Percentiles rank a stretch among this genome's conserved stretches.
Conservation (phyloP, 2,329 filamentous ascomycete species). For the Drechmeria coniospora region DNA sequence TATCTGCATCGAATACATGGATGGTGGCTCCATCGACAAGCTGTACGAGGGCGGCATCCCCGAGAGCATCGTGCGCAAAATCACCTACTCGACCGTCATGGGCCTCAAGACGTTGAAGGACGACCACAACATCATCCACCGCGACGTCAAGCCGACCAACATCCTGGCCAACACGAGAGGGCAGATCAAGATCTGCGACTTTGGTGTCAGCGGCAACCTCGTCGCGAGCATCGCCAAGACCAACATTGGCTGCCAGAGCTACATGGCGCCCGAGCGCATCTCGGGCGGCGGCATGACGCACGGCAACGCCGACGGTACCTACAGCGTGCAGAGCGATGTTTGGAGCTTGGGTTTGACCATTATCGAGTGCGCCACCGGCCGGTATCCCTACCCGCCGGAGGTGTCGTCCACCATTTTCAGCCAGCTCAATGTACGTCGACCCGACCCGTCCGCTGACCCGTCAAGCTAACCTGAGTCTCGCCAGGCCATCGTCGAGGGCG, state of each 20-base stretch:
- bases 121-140: slow-evolving; percentile 97
- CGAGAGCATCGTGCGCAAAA: slow-evolving; percentile 75
- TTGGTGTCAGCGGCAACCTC: slow-evolving; percentile 90
- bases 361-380: slow-evolving; percentile 88
- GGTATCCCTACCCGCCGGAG: slow-evolving; percentile 92
- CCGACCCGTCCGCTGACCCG: background rate
- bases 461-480: slow-evolving; percentile 3
- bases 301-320: slow-evolving; percentile 62
- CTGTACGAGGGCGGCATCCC: slow-evolving; percentile 83
- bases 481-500: slow-evolving; percentile 92
- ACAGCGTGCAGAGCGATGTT: slow-evolving; percentile 94
- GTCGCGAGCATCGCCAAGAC: slow-evolving; percentile 97
- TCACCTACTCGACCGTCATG: slow-evolving; percentile 78
- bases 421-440: slow-evolving; percentile 70
- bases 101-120: slow-evolving; percentile 90
- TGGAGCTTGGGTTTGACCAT: slow-evolving; percentile 92
- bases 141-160: slow-evolving; percentile 98
- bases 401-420: slow-evolving; percentile 98
- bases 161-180: slow-evolving; percentile 82
- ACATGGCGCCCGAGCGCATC: slow-evolving; percentile 96
- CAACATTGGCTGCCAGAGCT: slow-evolving; percentile 97
- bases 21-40: slow-evolving; percentile 94
- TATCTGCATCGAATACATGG: slow-evolving; percentile 99
- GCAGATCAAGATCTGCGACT: slow-evolving; percentile 96
- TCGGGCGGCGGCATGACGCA: slow-evolving; percentile 69